Base-by-base conservation (phyloP, 148 eudicot species). In the Hydrangea macrophylla region DNA sequence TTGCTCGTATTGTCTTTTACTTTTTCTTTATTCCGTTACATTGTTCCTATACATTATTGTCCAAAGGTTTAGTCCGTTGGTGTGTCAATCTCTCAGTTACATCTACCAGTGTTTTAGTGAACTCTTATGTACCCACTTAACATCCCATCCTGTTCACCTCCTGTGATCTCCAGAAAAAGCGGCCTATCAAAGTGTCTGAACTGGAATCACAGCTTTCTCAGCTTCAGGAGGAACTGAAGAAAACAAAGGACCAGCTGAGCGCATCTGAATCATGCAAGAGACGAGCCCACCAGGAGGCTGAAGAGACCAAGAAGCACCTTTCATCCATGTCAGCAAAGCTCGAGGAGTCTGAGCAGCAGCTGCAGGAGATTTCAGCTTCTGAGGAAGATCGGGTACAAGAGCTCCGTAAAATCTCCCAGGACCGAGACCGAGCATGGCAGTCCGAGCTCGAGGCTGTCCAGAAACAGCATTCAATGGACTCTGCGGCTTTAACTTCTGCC, bases 361-460 rank as follows among this genome's bases (percentile, higher is more conserved):
- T 94, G 28, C 55, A 53, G 30, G 91, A 88, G 42, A 70, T 86
- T 63, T 86, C 96, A 3, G 80, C 70, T 32, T 83, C 84, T 18
- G 97, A 90, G 58, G 96, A 88, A 39, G 64, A 74, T 39, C 81
- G 89, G 37, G 70, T 88, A 60, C 85, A 84, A 64, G 92, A 94
- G 64, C 85, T 92, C 30, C 85, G 87, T 2, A 83, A 83, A 64
- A 76, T 89, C 67, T 92, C 97, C 23, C 96, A 92, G 61, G 96
- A 92, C 2, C 88, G 97, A 0, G 97, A 92, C 40, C 79, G 79
- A 51, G 90, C 85, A 22, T 92, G 97, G 97, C 81, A 89, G 61
- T 82, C 96, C 12, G 96, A 89, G 69, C 82, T 94, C 0, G 91
- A 94, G 68, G 89, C 92, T 60, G 60, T 87, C 48, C 92, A 89